Evolutionary conservation across 495 filamentous ascomycete genomes (phyloP).

Genomic region (Darksidea phi): DNA sequence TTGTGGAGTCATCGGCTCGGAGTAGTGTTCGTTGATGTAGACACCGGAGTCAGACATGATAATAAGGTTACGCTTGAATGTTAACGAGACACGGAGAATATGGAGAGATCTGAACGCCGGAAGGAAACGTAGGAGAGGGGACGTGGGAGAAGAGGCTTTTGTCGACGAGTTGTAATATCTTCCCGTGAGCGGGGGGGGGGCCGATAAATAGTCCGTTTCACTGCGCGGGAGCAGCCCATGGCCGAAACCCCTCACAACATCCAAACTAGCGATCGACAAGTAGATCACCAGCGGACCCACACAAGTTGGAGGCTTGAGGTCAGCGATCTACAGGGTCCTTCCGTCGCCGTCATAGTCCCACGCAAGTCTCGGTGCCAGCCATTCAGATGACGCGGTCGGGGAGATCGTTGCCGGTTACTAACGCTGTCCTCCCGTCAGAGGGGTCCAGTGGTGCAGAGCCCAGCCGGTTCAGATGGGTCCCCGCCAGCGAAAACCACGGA

Average conservation of each 20-base stretch:
- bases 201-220: no score
- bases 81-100: background rate
- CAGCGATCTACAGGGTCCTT: background rate
- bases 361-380: background rate
- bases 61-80: background rate
- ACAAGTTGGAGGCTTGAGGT: background rate
- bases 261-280: background rate
- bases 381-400: background rate
- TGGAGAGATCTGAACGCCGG: background rate
- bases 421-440: background rate
- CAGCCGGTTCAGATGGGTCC: background rate
- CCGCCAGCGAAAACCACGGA: background rate
- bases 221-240: background rate
- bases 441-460: background rate
- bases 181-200: no score
- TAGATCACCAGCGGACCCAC: background rate
- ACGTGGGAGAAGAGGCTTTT: no score
- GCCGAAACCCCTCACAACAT: background rate
- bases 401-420: background rate
- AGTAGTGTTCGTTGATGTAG: slow-evolving; percentile 32
- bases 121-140: no score
- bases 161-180: no score
- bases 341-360: background rate
- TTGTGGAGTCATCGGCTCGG: slow-evolving; percentile 35
- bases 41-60: slow-evolving; percentile 26